Conservation (phyloP, 768 basidiomycete species). For the Boletus rubescentipes region DNA sequence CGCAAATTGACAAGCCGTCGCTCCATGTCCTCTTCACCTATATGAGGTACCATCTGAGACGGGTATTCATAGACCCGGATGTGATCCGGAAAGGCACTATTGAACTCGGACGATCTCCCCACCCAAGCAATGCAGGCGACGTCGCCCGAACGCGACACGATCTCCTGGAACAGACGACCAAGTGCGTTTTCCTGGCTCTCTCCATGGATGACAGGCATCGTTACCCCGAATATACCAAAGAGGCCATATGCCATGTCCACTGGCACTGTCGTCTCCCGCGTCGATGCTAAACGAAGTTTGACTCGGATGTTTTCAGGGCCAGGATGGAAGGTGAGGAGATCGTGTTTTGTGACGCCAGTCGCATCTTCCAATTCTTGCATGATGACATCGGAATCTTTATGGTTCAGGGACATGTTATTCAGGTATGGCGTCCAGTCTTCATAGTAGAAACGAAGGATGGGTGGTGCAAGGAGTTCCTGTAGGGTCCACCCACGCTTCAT, state of each 20-base stretch:
- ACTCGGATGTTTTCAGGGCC: slow-evolving; percentile 5
- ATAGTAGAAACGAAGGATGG: slow-evolving; percentile 20
- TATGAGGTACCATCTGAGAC: neutral
- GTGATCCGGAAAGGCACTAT: slow-evolving; percentile 20
- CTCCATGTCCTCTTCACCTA: slow-evolving; percentile 10
- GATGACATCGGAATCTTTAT: slow-evolving; percentile 15
- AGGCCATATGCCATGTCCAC: slow-evolving; percentile 24
- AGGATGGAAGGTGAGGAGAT: slow-evolving; percentile 15
- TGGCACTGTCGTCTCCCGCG: slow-evolving; percentile 16
- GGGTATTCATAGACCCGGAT: slow-evolving; percentile 13
- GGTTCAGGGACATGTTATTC: slow-evolving; percentile 10
- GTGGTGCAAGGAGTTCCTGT: slow-evolving; percentile 24
- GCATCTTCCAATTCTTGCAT: slow-evolving; percentile 16
- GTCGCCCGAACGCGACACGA: slow-evolving; percentile 20
- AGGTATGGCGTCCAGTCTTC: slow-evolving; percentile 23
- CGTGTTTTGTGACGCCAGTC: neutral
- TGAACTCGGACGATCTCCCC: slow-evolving; percentile 20
- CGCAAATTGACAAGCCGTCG: neutral
- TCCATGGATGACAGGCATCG: slow-evolving; percentile 15
- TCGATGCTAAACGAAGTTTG: slow-evolving; percentile 24
- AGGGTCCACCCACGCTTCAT: slow-evolving; percentile 25
- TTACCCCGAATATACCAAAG: slow-evolving; percentile 21
- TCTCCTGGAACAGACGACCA: slow-evolving; percentile 19
- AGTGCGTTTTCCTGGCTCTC: slow-evolving; percentile 18
- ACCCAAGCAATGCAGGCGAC: slow-evolving; percentile 21